Base-by-base conservation (phyloP, 495 filamentous ascomycete genomes). In the Mytilinidion resinicola region DNA sequence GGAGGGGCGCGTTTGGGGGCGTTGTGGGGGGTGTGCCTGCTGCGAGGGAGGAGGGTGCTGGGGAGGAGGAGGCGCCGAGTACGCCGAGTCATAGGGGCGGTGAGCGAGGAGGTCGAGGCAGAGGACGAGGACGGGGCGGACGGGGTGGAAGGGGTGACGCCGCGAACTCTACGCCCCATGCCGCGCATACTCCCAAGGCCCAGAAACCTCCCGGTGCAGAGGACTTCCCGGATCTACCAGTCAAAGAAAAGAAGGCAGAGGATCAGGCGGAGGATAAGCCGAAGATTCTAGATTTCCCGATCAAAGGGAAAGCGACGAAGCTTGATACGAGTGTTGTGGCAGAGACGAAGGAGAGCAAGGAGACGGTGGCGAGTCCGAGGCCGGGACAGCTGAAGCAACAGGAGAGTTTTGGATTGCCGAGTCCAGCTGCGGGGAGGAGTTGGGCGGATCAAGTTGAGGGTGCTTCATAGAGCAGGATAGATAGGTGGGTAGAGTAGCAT, bases 1-100 rank as follows among this genome's bases (percentile, higher is more conserved):
- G 80, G 15, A 73, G 84, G 47, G 84, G 84, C 9, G 82, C 80
- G 63, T 77, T 84, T 66, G 84, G 85, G 12, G 84, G 82, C 34
- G 77, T 85, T 12, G 67, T 51, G 11, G 57, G 51, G 1, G 53
- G 39, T 11, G 25, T 36, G 35, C 33, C 21, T 20, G 15, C 41
- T 15, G 33, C 49, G 30, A 37, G 53, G 21, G 35, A 20, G 6
- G 50, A 41, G 19, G 39, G 7, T 41, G 55, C 42, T 30, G 53
- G 41, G 17, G 64, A 55, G 56, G 59, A 42, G 0, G 12, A 37
- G 19, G 8, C 42, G 57, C n/a, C 34, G 56, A 50, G 56, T 39
- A 11, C 35, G 59, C 14, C 53, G 59, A 7, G 49, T 61, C 10
- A 59, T 41, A 44, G 60, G 11, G 19, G 65, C 12, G 57, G 64